A percentile compares a stretch with the other conserved stretches of the same genome.
Evolutionary conservation across 164 flowering plant species (phyloP).

Genomic region (Piper longum): DNA sequence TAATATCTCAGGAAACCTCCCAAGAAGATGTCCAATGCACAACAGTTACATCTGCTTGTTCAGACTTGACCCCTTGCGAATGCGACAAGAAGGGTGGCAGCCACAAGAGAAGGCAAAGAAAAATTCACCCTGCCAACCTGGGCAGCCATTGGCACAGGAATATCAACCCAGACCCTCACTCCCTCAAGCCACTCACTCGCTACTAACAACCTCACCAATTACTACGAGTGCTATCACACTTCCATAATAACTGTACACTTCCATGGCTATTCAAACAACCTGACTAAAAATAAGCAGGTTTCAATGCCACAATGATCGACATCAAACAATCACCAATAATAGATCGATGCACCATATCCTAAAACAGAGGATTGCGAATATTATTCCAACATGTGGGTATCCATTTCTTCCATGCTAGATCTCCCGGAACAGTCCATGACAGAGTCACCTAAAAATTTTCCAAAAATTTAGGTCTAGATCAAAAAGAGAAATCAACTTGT

Average conservation of each 20-base stretch:
- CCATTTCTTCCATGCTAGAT: constrained; percentile 11
- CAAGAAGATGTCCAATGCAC: neutral
- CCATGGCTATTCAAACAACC: constrained; percentile 14
- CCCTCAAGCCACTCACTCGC: neutral
- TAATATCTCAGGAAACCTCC: neutral
- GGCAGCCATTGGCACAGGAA: constrained; percentile 19
- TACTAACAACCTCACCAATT: neutral
- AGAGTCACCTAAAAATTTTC: constrained; percentile 33
- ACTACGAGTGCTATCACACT: neutral
- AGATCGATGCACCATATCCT: constrained; percentile 5
- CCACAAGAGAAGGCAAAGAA: constrained; percentile 33
- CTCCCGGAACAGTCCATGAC: constrained; percentile 25
- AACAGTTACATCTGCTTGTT: neutral
- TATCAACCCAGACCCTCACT: constrained; percentile 1
- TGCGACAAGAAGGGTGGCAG: constrained; percentile 15
- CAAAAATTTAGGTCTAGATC: neutral
- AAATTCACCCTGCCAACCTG: constrained; percentile 27
- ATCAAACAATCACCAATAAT: constrained; percentile 2
- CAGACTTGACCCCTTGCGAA: neutral
- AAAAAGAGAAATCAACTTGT: neutral
- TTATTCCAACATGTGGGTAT: constrained; percentile 22
- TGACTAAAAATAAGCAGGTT: constrained; percentile 35
- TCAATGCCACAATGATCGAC: constrained; percentile 2
- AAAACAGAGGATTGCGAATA: neutral
- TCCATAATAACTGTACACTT: constrained; percentile 19